Conservation (phyloP, 2,329 filamentous ascomycete species). For the Nannizzia gypsea region DNA sequence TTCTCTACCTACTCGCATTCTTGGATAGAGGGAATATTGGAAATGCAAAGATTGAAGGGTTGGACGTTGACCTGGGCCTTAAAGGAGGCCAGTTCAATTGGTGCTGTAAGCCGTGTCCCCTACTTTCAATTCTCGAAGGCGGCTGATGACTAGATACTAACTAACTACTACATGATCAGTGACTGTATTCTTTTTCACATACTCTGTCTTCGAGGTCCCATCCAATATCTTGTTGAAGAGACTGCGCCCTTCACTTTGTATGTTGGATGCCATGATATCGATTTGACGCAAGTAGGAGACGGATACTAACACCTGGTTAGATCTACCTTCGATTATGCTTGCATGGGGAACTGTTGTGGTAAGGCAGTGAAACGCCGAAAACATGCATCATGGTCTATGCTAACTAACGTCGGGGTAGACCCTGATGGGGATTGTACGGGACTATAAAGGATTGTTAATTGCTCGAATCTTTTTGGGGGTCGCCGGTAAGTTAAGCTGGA, state of each 20-base stretch:
- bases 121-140: background rate
- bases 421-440: constrained; percentile 39
- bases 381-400: background rate
- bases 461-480: constrained; percentile 38
- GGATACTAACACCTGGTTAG: constrained; percentile 1
- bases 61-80: constrained; percentile 16
- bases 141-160: background rate
- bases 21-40: constrained; percentile 22
- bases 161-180: constrained; percentile 9
- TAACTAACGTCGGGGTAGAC: constrained; percentile 21
- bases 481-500: constrained; percentile 16
- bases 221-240: constrained; percentile 23
- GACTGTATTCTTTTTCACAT: constrained; percentile 20
- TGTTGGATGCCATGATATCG: background rate
- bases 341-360: constrained; percentile 39
- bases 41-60: constrained; percentile 21
- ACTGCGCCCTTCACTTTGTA: constrained; percentile 21
- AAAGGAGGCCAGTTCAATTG: constrained; percentile 20
- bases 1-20: constrained; percentile 29
- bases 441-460: constrained; percentile 36
- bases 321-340: constrained; percentile 24
- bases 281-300: background rate
- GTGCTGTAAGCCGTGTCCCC: constrained; percentile 14
- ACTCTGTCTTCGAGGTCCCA: constrained; percentile 17
- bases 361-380: constrained; percentile 4